Conservation (phyloP, 148 eudicot genomes). For the Gaultheria prostrata region DNA sequence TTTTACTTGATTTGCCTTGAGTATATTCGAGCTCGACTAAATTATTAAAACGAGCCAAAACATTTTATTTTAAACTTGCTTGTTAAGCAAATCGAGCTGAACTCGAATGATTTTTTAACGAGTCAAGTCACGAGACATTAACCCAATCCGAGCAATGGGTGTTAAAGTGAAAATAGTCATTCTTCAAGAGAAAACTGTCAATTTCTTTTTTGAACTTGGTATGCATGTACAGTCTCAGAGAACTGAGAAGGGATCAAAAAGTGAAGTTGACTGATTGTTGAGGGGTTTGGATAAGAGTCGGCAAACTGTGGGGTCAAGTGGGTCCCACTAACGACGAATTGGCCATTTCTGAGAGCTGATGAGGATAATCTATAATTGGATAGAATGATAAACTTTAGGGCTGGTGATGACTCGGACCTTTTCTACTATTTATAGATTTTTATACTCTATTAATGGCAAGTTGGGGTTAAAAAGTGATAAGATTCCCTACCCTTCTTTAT, state of each 20-base stretch:
- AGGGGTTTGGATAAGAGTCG: neutral
- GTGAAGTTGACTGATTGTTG: neutral
- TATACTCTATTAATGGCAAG: neutral
- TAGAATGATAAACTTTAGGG: slow-evolving; percentile 1
- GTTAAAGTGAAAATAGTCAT: neutral
- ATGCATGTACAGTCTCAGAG: neutral
- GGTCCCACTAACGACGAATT: too few relatives aligned
- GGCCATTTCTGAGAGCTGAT: neutral
- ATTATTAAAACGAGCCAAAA: too few relatives aligned
- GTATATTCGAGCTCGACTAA: neutral
- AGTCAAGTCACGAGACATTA: neutral
- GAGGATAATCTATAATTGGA: neutral
- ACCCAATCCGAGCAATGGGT: neutral
- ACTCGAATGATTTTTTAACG: neutral
- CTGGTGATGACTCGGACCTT: neutral
- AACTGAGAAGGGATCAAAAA: neutral
- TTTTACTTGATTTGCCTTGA: neutral
- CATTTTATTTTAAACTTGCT: neutral
- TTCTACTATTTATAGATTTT: neutral
- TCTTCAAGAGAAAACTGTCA: too few relatives aligned
- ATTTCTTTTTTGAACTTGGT: too few relatives aligned
- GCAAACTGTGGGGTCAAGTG: neutral
- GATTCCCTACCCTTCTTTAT: neutral
- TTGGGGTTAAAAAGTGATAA: neutral
- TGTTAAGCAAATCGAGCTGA: neutral